Base-by-base conservation (phyloP, 1,284 basidiomycete genomes). In the Cryptococcus wingfieldii region DNA sequence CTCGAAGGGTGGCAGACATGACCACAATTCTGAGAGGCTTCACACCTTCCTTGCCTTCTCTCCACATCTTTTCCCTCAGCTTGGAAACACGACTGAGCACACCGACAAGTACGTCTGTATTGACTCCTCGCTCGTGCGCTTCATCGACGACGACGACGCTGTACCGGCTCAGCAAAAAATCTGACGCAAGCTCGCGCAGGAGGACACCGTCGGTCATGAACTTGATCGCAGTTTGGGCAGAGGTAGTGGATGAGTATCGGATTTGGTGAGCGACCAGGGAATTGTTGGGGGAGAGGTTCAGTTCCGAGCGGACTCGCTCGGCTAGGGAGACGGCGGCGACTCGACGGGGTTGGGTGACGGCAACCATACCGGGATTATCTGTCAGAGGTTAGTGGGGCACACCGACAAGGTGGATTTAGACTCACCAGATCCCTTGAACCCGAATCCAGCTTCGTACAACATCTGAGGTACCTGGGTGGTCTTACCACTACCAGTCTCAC, bases 171-270 rank as follows among this genome's bases (percentile, higher is more conserved):
- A 98, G 80, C 34, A 97, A 75, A 71, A 98, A 95, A 71, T 99
- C 95, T 14, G 83, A 84, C 0, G 91, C 87, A 23, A 98, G 81
- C 75, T 99, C 96, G 55, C 96, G 86, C 12, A 98, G 80, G 25
- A 99, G 79, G 14, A 98, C 92, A 80, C 96, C 96, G 69, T 99
- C 96, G 2, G 96, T 99, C 95, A 98, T 98, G 80, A 98, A 99
- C 77, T 98, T 98, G 80, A 98, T 92, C 7, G 86, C 85, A 0
- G 96, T 99, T 25, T 85, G 82, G 0, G 90, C 81, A 3, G 90
- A 90, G 0, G 92, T 88, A 0, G 91, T 97, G 0, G 90, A 89
- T 61, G 97, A 95, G 74, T 98, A 98, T 56, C 96, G 88, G 61
- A 99, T 96, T 76, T 98, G 94, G 76, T 98, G 92, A 0, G 95